Evolutionary conservation across 352 stramenopile species (phyloP), one percentile per base, ranked within the genome.

Genomic region (Phytophthora constricta): DNA sequence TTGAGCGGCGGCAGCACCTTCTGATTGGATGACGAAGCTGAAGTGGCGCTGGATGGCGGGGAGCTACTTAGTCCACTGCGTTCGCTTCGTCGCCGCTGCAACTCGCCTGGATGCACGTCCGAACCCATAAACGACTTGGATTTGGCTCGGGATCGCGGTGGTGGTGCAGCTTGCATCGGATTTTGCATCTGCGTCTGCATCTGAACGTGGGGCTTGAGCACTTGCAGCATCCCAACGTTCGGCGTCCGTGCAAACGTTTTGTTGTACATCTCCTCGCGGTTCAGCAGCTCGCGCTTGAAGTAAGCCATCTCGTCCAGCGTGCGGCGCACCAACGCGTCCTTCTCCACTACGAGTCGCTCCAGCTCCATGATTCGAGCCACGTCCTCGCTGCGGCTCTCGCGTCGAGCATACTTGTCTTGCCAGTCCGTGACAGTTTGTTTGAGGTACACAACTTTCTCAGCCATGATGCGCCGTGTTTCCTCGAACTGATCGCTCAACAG

Each of bases 251-350:
- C 86, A 34, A 98, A 98, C 1, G 92, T 96, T 52, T 97, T 97
- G 77, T 98, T 98, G 84, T 97, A 98, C 75, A 88, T 97, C 54
- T 97, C 89, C 63, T 98, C 93, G 16, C 93, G 91, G 58, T 98
- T 98, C 17, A 97, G 70, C 27, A 98, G 70, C 70, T 98, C 93
- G 3, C 90, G 82, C 76, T 98, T 97, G 64, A 97, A 95, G 64
- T 95, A 97, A n/a, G 86, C 81, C 89, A 97, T 96, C 63, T 98
- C 93, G 52, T 97, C 90, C 59, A 87, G 58, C 20, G 83, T 90
- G 33, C 82, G 73, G 46, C 76, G 72, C 23, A 92, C 79, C 9
- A 94, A 63, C 31, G 76, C 79, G 16, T 97, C 87, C 27, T 89
- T 91, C 45, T 96, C 78, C 27, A 70, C 60, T 17, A 95, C 74